Evolutionary conservation across 2,329 filamentous ascomycete species (phyloP).

Genomic region (Tolypocladium endophyticum): DNA sequence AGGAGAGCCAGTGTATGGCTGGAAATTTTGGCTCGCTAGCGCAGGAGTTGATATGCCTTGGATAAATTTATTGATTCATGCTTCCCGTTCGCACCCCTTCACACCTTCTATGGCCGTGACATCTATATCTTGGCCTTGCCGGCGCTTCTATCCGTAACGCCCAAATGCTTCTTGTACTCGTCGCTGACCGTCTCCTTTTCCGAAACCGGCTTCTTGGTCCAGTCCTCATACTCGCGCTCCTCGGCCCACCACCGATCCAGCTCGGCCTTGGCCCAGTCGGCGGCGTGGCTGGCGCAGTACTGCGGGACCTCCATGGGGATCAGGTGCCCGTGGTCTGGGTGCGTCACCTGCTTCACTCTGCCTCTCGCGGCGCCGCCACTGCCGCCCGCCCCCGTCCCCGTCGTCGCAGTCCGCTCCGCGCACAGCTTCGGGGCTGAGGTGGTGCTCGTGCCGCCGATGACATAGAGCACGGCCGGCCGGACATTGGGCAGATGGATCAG

Average conservation of each 20-base stretch:
- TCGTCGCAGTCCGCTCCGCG: constrained; percentile 50
- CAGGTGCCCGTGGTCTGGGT: constrained; percentile 63
- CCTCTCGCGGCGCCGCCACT: constrained; percentile 55
- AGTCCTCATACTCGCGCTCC: constrained; percentile 45
- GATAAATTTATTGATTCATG: not conserved
- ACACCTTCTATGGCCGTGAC: not conserved
- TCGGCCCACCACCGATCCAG: constrained; percentile 45
- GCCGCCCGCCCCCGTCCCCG: constrained; percentile 56
- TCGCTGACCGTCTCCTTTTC: constrained; percentile 43
- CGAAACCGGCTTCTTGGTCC: constrained; percentile 34
- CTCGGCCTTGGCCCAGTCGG: constrained; percentile 46
- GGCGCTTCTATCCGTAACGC: constrained; percentile 10
- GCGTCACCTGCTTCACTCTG: constrained; percentile 52
- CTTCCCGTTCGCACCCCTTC: not conserved
- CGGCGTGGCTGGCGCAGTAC: constrained; percentile 52
- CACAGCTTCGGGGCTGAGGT: constrained; percentile 41
- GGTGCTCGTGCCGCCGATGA: constrained; percentile 53
- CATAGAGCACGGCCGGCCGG: constrained; percentile 55
- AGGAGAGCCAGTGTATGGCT: not conserved
- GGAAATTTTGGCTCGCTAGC: not conserved
- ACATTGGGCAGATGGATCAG: constrained; percentile 48
- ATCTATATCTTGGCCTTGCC: constrained; percentile 14
- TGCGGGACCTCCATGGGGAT: constrained; percentile 71
- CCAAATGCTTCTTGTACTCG: constrained; percentile 45
- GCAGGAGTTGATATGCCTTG: not conserved